Evolutionary conservation across 2,329 filamentous ascomycete species (phyloP), one percentile per base, ranked within the genome.

Genomic region (Furcasterigmium furcatum): DNA sequence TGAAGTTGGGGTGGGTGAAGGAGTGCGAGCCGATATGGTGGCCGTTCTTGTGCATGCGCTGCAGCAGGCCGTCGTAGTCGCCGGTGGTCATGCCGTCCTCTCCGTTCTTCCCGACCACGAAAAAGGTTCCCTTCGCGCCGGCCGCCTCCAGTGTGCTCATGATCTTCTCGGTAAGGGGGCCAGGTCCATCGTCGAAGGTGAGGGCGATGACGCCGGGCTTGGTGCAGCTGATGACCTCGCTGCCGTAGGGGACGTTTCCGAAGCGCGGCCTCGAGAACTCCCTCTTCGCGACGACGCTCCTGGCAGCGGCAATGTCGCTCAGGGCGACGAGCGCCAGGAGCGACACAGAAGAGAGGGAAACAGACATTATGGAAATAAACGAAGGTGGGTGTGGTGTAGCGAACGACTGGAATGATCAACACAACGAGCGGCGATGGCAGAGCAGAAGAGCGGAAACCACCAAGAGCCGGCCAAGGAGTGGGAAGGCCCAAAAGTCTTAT

Each of bases 11-110:
- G 54, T 77, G 73, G n/a, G 66, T 66, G 67, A 66, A 75, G 2
- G 71, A 74, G 54, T 77, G 74, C 42, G 66, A 70, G 40, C 61
- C 73, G 29, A 77, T 59, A 42, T 77, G 74, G 54, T 77, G 74
- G 30, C 73, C 71, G 32, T 65, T 62, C 4, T 52, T 52, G 41
- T 66, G 53, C 66, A 75, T 74, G 41, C 66, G 63, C 52, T 71
- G 60, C 48, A 77, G 62, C 22, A 67, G 58, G n/a, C 58, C 59
- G 32, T 61, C 53, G 58, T 66, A 74, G 14, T 61, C 61, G 6
- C 63, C 53, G 32, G 49, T 54, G 29, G 53, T 53, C 34, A 71
- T 66, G 6, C 64, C 65, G 45, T 62, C 61, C 36, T 54, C 55
- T 35, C 55, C 55, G 41, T 63, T 63, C 45, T 59, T 58, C 19